Evolutionary conservation across 768 basidiomycete species (phyloP), one percentile per base, ranked within the genome.

Genomic region (Amanita molliuscula): DNA sequence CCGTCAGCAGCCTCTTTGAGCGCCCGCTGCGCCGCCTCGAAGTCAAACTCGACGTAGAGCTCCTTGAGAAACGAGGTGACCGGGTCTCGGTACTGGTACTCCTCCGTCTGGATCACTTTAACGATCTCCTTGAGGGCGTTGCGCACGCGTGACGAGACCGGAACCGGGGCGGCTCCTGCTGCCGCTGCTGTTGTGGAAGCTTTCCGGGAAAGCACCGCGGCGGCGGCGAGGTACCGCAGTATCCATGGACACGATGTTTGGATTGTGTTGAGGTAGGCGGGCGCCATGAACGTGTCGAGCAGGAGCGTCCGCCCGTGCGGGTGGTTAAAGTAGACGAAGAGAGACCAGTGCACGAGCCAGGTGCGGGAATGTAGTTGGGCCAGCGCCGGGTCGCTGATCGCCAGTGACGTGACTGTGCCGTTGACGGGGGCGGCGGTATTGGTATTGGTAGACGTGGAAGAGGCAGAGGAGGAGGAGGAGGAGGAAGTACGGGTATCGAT

Each of bases 241-340:
- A 98, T 77, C 87, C 94, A 96, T 0, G 95, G 94, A 48, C 77
- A 88, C 3, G 92, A 82, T 0, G 94, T 96, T 66, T 98, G 96
- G 64, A 98, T 94, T 10, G 96, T 97, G 72, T 97, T 96, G 65
- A 99, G 86, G 74, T 97, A 98, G 0, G 88, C 88, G 1, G 94
- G 94, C 16, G 88, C 78, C 62, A 98, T 84, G 83, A 97, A 99
- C 0, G 89, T 91, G 62, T 98, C 96, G 57, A 99, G 84, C 51
- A 98, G 82, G 15, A 90, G 80, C 0, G 88, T 88, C 36, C 93
- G 83, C 23, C 91, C 93, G 58, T 93, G 81, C 0, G 83, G 82
- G 67, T 97, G 90, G 71, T 96, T 97, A 74, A 93, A 99, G 71
- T 95, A 98, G 50, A 97, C 92, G 65, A 97, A 98, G 44, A 99